Conservation (phyloP, 2,329 filamentous ascomycete species). For the Xylaria sp. region DNA sequence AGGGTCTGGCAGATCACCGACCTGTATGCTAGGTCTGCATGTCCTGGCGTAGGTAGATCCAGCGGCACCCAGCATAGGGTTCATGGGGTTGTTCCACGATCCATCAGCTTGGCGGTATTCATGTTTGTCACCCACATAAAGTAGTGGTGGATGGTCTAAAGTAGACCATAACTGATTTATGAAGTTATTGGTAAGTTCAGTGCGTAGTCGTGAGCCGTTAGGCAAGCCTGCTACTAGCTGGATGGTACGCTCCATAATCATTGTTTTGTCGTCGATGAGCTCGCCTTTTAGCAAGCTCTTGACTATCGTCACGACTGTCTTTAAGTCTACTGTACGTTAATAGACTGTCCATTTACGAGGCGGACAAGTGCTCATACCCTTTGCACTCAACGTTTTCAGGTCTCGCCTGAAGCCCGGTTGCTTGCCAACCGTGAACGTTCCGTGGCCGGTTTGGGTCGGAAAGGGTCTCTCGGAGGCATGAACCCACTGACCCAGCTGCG, state of each 20-base stretch:
- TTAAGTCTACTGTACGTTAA: constrained; percentile 62
- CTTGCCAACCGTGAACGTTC: constrained; percentile 64
- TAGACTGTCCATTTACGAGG: background rate
- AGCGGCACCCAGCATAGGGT: constrained; percentile 74
- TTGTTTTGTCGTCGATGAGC: constrained; percentile 78
- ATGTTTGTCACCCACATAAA: constrained; percentile 71
- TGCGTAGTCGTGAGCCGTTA: constrained; percentile 68
- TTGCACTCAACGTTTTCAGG: constrained; percentile 63
- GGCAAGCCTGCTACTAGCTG: constrained; percentile 75
- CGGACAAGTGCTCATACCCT: constrained; percentile 53
- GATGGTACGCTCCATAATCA: constrained; percentile 80
- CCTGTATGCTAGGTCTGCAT: constrained; percentile 68
- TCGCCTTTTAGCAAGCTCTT: constrained; percentile 71
- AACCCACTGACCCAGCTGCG: constrained; percentile 51
- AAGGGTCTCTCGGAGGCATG: constrained; percentile 69
- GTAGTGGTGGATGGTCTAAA: constrained; percentile 76
- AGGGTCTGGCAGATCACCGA: constrained; percentile 75
- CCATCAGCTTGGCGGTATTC: constrained; percentile 77
- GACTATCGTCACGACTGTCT: constrained; percentile 71
- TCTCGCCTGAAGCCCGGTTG: constrained; percentile 66
- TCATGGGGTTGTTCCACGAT: constrained; percentile 75
- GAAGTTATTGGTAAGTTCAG: constrained; percentile 73
- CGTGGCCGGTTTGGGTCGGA: constrained; percentile 71
- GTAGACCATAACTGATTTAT: constrained; percentile 77
- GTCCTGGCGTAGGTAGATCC: constrained; percentile 74